Conservation (phyloP, 2,329 filamentous ascomycete species). For the Pezicula neosporulosa region DNA sequence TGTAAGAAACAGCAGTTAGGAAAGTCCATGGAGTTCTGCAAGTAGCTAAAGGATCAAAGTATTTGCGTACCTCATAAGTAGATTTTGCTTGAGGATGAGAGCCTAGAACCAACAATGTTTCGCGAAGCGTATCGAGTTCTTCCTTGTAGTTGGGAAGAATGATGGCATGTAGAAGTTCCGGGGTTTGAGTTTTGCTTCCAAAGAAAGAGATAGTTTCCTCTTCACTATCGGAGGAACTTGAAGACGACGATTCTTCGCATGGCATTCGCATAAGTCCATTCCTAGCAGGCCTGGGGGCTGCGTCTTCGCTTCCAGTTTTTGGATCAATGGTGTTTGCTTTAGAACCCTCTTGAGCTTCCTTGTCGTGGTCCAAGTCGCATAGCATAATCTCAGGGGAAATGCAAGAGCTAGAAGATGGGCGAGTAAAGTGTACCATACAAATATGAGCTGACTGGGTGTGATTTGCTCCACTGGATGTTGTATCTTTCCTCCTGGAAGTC, state of each 20-base stretch:
- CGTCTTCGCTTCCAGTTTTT: neutral
- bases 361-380: slow-evolving; percentile 56
- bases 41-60: neutral
- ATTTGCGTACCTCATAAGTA: slow-evolving; percentile 63
- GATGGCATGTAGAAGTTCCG: slow-evolving; percentile 57
- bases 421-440: slow-evolving; percentile 62
- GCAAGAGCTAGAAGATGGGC: slow-evolving; percentile 61
- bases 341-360: slow-evolving; percentile 35
- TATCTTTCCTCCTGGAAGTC: neutral
- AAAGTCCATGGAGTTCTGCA: neutral
- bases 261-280: neutral
- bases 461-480: neutral
- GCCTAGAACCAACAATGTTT: slow-evolving; percentile 66
- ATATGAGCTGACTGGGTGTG: slow-evolving; percentile 31
- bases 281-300: neutral
- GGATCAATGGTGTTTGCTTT: neutral
- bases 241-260: slow-evolving; percentile 41
- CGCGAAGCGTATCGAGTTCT: slow-evolving; percentile 62
- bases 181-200: slow-evolving; percentile 33
- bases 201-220: slow-evolving; percentile 28
- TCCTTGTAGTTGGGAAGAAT: slow-evolving; percentile 74
- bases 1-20: slow-evolving; percentile 28
- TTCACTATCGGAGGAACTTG: slow-evolving; percentile 33
- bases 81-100: slow-evolving; percentile 60
- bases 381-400: slow-evolving; percentile 61